phyloP scores from a whole-genome alignment of 2,329 filamentous ascomycete species.

The Cladophialophora exuberans region DNA sequence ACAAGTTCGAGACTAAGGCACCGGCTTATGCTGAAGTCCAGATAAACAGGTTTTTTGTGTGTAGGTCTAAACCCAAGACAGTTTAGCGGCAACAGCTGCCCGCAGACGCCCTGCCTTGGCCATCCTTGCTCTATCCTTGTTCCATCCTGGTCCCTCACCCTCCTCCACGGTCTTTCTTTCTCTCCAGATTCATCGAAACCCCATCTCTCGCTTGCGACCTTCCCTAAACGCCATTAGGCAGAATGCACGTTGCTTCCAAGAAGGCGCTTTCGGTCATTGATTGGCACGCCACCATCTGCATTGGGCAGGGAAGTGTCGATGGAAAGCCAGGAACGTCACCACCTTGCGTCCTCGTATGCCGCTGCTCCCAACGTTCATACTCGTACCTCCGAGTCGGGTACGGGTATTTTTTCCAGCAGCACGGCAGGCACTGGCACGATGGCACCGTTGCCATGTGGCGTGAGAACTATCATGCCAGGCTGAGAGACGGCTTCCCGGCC shows the following conservation, averaged over 20 bases:
- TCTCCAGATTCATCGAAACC: not conserved
- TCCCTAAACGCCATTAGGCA: constrained; percentile 6
- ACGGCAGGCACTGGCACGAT: not conserved
- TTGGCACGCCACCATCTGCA: constrained; percentile 21
- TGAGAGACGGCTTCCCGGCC: constrained; percentile 2
- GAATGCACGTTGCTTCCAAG: constrained; percentile 2
- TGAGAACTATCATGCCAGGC: constrained; percentile 9
- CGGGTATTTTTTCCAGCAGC: too few relatives aligned
- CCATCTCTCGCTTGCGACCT: not conserved
- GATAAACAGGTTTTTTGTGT: constrained; percentile 29
- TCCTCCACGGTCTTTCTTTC: not conserved
- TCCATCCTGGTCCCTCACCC: too few relatives aligned
- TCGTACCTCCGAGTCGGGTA: too few relatives aligned
- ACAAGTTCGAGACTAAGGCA: constrained; percentile 17
- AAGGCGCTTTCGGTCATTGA: constrained; percentile 20
- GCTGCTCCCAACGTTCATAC: not conserved
- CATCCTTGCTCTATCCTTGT: too few relatives aligned
- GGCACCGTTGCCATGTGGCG: constrained; percentile 26
- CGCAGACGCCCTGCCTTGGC: too few relatives aligned
- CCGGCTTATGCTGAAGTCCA: constrained; percentile 11
- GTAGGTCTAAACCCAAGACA: too few relatives aligned
- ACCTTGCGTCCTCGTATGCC: constrained; percentile 15
- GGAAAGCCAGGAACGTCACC: constrained; percentile 29
- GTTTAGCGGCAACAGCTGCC: too few relatives aligned
- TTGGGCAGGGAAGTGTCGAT: constrained; percentile 22